Percentiles rank a stretch among this genome's conserved stretches.
These are phyloP conservation scores for Amaranthus tricolor DNA, from an alignment of 179 eudicot genomes.

Conservation along the genomic window DNA sequence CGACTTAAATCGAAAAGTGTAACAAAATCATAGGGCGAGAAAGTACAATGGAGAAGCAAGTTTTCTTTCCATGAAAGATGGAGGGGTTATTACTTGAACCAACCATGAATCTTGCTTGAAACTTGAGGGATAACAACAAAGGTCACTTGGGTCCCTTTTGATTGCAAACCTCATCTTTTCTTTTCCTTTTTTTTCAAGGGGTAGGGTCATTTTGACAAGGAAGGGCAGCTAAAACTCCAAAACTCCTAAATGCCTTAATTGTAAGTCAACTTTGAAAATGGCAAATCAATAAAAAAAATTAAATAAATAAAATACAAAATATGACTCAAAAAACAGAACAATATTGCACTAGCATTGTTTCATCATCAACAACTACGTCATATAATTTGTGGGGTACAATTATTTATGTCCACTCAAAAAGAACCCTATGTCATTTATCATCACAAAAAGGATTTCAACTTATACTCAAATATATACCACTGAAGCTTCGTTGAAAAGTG, in stretches of 20 bases:
- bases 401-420: not conserved
- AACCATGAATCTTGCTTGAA: not conserved
- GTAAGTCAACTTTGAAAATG: not conserved
- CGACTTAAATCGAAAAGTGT: too few species aligned
- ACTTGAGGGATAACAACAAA: not conserved
- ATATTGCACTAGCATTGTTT: slow-evolving; percentile 3
- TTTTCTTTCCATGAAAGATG: too few species aligned
- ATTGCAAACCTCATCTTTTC: not conserved
- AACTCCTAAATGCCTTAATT: not conserved
- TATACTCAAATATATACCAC: slow-evolving; percentile 17
- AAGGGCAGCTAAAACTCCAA: not conserved
- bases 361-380: slow-evolving; percentile 27
- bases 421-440: not conserved
- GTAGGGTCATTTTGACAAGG: not conserved
- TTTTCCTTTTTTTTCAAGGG: not conserved
- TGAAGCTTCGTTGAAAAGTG: not conserved
- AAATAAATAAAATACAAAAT: not conserved
- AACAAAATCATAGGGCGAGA: too few species aligned
- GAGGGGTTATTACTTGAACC: too few species aligned
- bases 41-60: too few species aligned
- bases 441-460: slow-evolving; percentile 7
- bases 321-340: slow-evolving; percentile 5
- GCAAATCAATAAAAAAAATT: not conserved
- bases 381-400: not conserved
- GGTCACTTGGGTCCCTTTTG: slow-evolving; percentile 1